Evolutionary conservation across 1,284 basidiomycete genomes (phyloP), one percentile per base, ranked within the genome.

Genomic region (Fomes fomentarius): DNA sequence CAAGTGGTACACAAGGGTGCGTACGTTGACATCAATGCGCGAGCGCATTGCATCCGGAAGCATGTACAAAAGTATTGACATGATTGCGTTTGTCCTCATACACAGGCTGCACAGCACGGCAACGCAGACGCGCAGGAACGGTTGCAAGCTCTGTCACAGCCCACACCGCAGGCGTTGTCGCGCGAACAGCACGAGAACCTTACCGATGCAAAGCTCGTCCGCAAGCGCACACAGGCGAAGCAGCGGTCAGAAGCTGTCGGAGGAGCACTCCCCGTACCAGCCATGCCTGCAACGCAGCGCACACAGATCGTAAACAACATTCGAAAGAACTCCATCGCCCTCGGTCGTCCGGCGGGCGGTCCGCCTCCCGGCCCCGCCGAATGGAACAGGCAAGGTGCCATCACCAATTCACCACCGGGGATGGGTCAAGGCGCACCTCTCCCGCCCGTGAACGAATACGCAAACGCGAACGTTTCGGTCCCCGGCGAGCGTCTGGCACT

Each of bases 41-140:
- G n/a, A n/a, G n/a, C n/a, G n/a, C n/a, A n/a, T 4, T 47, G 11
- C 19, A 14, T 33, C 31, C n/a, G n/a, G n/a, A n/a, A n/a, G n/a
- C n/a, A n/a, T n/a, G n/a, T n/a, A n/a, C n/a, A n/a, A n/a, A n/a
- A n/a, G n/a, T n/a, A n/a, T n/a, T n/a, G n/a, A n/a, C n/a, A n/a
- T n/a, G n/a, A n/a, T n/a, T 25, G 9, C 25, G 17, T 28, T 24
- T 40, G 15, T 24, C 17, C 24, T 34, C 7, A 22, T 39, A 12
- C 25, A 25, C 63, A 89, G 83, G 94, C 94, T 0, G 77, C 85
- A 15, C 77, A 83, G n/a, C 86, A 93, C 52, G 91, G 89, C 8
- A 96, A 95, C 66, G 61, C 77, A 0, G 95, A 98, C 64, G 95
- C 95, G 0, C 66, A 70, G 1, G 84, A 88, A n/a, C 84, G 94